Base-by-base conservation (phyloP, 208 protist genomes). In the Novymonas esmeraldas region DNA sequence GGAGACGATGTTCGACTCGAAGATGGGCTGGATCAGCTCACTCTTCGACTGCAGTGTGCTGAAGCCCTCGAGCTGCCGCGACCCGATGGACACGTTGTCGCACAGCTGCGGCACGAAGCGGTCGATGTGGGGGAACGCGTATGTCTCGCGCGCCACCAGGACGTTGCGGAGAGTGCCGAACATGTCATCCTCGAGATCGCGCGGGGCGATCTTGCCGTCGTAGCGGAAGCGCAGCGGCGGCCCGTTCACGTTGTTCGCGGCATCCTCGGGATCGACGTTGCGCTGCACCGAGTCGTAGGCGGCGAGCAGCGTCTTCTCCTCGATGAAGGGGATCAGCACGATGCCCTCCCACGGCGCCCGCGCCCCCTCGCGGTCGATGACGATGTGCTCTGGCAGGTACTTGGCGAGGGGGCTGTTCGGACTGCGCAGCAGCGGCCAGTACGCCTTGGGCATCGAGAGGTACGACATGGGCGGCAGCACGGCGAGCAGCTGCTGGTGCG, bases 401-500 rank as follows among this genome's bases (percentile, higher is more conserved):
- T 82, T 89, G 22, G 72, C 79, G n/a, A 97, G 75, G 28, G 87
- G 90, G 70, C 85, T 92, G 24, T 71, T 78, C 24, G 76, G 69
- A 60, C 79, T 89, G 31, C 67, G 60, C 36, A 94, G 79, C 48
- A 97, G 74, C n/a, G 87, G 83, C 87, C 89, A 95, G 80, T 95
- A 97, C 45, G 89, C 88, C 61, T 81, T 81, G 14, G 93, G 91
- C 54, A 97, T 88, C 45, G 78, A 94, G 58, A 88, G 78, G 80
- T 95, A 95, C 29, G 90, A 96, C 85, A 93, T 89, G 14, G 95
- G 87, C 36, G 98, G 98, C n/a, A 99, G 76, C 46, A 99, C 98
- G 34, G 95, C 90, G 56, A 99, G 91, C 39, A 99, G 90, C 91
- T 99, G 99, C 77, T 97, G 89, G 66, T 96, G 90, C 0, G 91